A percentile compares a stretch with the other conserved stretches of the same genome.
These are phyloP conservation scores for Suillus fuscotomentosus DNA, from an alignment of 768 basidiomycete genomes.

Conservation along the genomic window DNA sequence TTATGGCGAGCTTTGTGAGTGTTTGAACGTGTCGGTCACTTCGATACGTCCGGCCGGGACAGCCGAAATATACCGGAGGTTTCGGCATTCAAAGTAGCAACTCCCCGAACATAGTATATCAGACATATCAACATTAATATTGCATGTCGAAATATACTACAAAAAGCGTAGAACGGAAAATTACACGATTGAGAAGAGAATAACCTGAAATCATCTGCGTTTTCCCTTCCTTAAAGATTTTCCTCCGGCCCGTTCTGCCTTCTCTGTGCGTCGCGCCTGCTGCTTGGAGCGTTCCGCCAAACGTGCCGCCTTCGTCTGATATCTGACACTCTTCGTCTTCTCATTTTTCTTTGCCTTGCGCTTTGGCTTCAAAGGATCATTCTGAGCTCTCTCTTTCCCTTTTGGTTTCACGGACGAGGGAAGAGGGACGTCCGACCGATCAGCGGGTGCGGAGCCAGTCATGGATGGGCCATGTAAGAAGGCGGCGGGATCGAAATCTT, in stretches of 20 bases:
- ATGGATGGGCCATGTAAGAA: slow-evolving; percentile 49
- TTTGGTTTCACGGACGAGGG: slow-evolving; percentile 8
- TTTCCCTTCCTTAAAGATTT: slow-evolving; percentile 46
- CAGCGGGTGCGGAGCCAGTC: not conserved
- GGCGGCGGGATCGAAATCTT: slow-evolving; percentile 81
- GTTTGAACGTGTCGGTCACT: slow-evolving; percentile 3
- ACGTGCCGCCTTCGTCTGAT: slow-evolving; percentile 71
- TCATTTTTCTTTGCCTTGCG: slow-evolving; percentile 27
- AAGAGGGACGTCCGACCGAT: not conserved
- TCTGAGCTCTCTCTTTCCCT: slow-evolving; percentile 16
- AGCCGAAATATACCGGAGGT: slow-evolving; percentile 1
- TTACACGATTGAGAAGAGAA: slow-evolving; percentile 2
- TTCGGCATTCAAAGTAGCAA: not conserved
- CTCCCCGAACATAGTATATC: not conserved
- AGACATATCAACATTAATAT: not conserved
- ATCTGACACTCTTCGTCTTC: slow-evolving; percentile 49
- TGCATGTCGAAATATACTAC: not conserved
- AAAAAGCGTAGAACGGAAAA: not conserved
- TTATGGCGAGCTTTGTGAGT: not conserved
- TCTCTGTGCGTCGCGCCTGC: slow-evolving; percentile 60
- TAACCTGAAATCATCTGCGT: slow-evolving; percentile 11
- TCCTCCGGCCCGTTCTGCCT: slow-evolving; percentile 70
- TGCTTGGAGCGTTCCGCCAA: slow-evolving; percentile 63
- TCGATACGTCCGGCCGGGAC: slow-evolving; percentile 2
- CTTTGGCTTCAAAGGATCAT: slow-evolving; percentile 15